Conservation (phyloP, 305 asterid genomes). For the Andrographis paniculata region DNA sequence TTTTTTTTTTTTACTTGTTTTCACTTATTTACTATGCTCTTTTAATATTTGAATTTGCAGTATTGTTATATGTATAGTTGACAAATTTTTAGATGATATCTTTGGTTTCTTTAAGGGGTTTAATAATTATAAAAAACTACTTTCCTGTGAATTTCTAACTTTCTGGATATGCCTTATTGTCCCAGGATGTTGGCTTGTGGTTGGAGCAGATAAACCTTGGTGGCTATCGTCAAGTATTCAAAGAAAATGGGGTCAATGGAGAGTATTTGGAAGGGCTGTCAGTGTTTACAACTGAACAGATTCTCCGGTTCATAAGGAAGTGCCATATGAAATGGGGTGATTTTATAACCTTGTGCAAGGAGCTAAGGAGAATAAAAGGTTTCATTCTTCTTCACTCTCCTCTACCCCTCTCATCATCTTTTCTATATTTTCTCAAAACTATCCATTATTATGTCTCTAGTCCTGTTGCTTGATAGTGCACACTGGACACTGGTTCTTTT, state of each 20-base stretch:
- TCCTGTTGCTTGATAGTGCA: not conserved
- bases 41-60: no score
- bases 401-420: not conserved
- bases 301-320: conserved; percentile 91
- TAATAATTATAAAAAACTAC: not conserved
- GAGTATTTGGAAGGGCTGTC: conserved; percentile 98
- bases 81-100: not conserved
- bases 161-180: not conserved
- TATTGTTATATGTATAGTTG: no score
- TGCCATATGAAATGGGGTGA: conserved; percentile 99
- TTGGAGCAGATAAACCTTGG: conserved; percentile 96
- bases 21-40: no score
- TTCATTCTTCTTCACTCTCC: conserved; percentile 16
- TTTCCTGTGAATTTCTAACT: not conserved
- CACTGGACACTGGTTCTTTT: no score
- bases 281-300: conserved; percentile 95
- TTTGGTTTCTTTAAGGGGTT: not conserved
- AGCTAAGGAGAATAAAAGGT: conserved; percentile 98
- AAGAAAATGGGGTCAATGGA: conserved; percentile 91
- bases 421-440: not conserved
- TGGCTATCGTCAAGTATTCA: conserved; percentile 71
- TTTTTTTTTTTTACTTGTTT: no score
- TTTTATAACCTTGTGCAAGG: conserved; percentile 97
- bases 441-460: not conserved
- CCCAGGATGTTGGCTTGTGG: conserved; percentile 97